Base-by-base conservation (phyloP, 176 grass and related monocot species). In the Oryza punctata region DNA sequence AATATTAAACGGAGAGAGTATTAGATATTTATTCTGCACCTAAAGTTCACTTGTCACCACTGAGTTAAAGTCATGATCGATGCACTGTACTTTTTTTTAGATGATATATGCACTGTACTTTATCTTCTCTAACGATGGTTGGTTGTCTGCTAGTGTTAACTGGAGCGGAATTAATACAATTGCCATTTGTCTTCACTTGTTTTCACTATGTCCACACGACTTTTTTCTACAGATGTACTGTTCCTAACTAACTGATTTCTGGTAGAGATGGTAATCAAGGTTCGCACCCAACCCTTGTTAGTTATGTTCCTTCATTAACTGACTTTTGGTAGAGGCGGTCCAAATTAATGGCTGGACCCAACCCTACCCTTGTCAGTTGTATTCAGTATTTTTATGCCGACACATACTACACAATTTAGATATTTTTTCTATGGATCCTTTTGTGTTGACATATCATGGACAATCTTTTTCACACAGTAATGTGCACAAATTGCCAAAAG, bases 61-160 rank as follows among this genome's bases (percentile, higher is more conserved):
- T 57, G 16, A 44, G 7, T 59, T 32, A 16, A 75, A 78, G 16
- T 3, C 23, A 61, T 18, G 8, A 60, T 30, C 21, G 32, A 40
- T 25, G 33, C 5, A 57, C 13, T 59, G 7, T 69, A 60, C 18
- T 45, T 77, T 78, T 66, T 50, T 79, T 49, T 38, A 4, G 46
- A 14, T 40, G 3, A 65, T 52, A 54, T 76, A 54, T 57, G 0
- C 13, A 50, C 15, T 13, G 16, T 84, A 41, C 70, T 76, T 66
- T 6, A 30, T 54, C 10, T 19, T 45, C 47, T 49, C 32, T 24
- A 49, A 76, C 69, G 33, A 78, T 82, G 79, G 73, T 81, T 67
- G 65, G 33, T n/a, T 78, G 60, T 86, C 70, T 25, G 76, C 28
- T 74, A 74, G 45, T 86, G 70, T 30, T 82, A 66, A 82, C 67